Percentiles rank a stretch among this genome's conserved stretches.
Evolutionary conservation across 2,329 filamentous ascomycete genomes (phyloP).

Genomic region (Camillea tinctor): DNA sequence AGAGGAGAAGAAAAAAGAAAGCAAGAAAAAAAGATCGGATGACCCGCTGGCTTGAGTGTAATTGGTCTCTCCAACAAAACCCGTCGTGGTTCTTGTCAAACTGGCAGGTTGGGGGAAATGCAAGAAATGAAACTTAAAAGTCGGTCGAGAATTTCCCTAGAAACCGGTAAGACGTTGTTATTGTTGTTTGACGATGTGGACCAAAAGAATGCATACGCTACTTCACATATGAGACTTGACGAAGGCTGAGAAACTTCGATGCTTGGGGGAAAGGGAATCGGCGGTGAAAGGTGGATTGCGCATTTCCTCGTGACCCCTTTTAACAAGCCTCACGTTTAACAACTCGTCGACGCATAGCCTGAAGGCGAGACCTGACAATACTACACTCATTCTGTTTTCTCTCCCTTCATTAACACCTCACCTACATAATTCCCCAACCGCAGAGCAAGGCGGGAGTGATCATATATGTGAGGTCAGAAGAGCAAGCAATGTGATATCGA

Average conservation of each 20-base stretch:
- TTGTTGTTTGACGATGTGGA: slow-evolving; percentile 4
- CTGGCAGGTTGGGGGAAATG: not conserved
- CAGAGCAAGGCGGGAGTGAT: slow-evolving; percentile 3
- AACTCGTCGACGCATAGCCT: not conserved
- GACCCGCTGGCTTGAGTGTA: not conserved
- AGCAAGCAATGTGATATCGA: slow-evolving; percentile 1
- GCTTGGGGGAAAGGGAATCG: slow-evolving; percentile 21
- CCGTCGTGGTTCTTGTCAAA: not conserved
- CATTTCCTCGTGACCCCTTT: slow-evolving; percentile 6
- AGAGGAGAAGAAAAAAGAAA: no score
- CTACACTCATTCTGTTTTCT: not conserved
- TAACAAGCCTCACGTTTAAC: not conserved
- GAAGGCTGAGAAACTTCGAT: slow-evolving; percentile 8
- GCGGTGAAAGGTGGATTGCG: slow-evolving; percentile 21
- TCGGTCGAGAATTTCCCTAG: slow-evolving; percentile 24
- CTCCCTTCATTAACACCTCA: not conserved
- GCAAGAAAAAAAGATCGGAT: not conserved
- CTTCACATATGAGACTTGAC: slow-evolving; percentile 1
- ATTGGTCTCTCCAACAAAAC: not conserved
- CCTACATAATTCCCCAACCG: not conserved
- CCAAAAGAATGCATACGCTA: not conserved
- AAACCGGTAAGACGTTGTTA: slow-evolving; percentile 15
- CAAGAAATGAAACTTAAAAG: slow-evolving; percentile 13
- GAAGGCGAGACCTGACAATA: not conserved
- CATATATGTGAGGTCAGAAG: slow-evolving; percentile 2